Evolutionary conservation across 495 filamentous ascomycete genomes (phyloP), one percentile per base, ranked within the genome.

Genomic region (Trichoderma orchidacearum): DNA sequence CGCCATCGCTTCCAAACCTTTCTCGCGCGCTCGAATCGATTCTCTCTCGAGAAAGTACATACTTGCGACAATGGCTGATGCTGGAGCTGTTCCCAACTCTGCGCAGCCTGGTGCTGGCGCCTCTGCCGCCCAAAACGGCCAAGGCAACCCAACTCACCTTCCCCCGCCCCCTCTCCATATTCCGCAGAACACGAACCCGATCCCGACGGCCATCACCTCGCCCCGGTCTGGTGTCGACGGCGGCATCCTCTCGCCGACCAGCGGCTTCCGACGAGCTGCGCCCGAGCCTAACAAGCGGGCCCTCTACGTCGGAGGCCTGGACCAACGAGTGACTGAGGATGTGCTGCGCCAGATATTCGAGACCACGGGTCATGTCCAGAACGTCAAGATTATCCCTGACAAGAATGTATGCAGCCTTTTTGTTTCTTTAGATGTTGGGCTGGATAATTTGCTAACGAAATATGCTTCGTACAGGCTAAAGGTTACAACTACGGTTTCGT

Each of bases 401-500:
- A 96, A 96, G 81, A 95, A 92, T 72, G 89, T 94, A 70, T 80
- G 90, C 72, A 58, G n/a, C n/a, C n/a, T n/a, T n/a, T n/a, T n/a
- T 30, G 45, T 51, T 55, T 55, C 55, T 55, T n/a, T 38, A 28
- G 12, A 32, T 9, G 12, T 23, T 18, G 25, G 34, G 11, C 2
- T 18, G 12, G 17, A 3, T 53, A 13, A 23, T 11, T 34, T 59
- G 11, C 56, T 29, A 23, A 51, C 38, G 5, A 13, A 18, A 25
- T n/a, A 25, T 41, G 15, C 27, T 9, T 31, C 18, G 18, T 13
- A 8, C 48, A 95, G 81, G 86, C 81, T 64, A 97, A 96, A 78
- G 93, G 93, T 34, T 92, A 88, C 77, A 99, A 99, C 77, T 99
- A 99, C 74, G 93, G 93, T 45, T 99, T 99, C 70, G 89, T 99